Evolutionary conservation across 1,284 basidiomycete genomes (phyloP), one percentile per base, ranked within the genome.

Genomic region (Ceratobasidium sp.): DNA sequence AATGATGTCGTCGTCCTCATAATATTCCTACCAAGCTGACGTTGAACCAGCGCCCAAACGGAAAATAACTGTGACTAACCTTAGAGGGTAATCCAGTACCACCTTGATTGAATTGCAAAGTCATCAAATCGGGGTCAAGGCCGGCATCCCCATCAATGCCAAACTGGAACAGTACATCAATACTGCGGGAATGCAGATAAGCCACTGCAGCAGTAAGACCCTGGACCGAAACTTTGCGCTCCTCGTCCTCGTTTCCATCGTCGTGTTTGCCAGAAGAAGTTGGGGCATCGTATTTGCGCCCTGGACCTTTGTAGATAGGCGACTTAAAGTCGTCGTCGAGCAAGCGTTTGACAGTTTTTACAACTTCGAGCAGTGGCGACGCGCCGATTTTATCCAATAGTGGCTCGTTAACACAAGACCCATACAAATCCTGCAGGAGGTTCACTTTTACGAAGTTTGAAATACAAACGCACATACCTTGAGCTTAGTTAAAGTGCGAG

Each of bases 61-160:
- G 33, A 17, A 17, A 26, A 15, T 15, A 38, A 15, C 46, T 2
- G 23, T 33, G 52, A 67, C 79, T 44, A 75, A 93, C 93, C 88
- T 97, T 96, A 57, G 96, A 92, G 0, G 97, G 97, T 15, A 99
- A 90, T 44, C 96, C 95, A 7, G 98, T 88, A 12, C 87, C 89
- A 7, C 93, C 90, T 83, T 99, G 97, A 80, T 89, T 92, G 82
- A 99, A 91, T 92, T 93, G 96, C 20, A 97, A 88, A 0, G 91
- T 90, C 90, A 97, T 96, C 62, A 89, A 85, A 81, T 96, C 94
- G 0, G 97, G 96, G 83, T 98, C 95, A n/a, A 91, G 88, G 33
- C 94, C 95, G 46, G 93, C 91, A 82, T 99, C 96, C 56, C 97
- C 97, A 77, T 98, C 96, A 78, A 97, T 89, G 40, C 86, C 88